Evolutionary conservation across 1,284 basidiomycete species (phyloP).

Genomic region (Butyriboletus appendiculatus): DNA sequence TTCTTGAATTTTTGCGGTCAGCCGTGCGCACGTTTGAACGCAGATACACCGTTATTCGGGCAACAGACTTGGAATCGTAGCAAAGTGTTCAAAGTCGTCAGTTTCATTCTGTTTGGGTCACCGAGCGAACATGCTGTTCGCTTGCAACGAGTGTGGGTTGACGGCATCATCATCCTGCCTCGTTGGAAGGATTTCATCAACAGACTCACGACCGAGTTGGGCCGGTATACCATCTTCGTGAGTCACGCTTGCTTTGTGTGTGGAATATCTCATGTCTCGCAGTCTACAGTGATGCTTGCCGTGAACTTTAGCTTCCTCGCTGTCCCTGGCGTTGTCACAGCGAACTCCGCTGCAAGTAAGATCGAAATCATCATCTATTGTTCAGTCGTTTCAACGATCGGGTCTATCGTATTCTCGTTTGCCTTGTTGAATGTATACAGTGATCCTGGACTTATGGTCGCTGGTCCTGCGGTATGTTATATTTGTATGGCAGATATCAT

Average conservation of each 20-base stretch:
- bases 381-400: conserved; percentile 14
- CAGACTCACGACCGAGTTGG: conserved; percentile 50
- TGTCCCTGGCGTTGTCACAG: conserved; percentile 8
- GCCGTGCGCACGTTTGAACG: conserved; percentile 15
- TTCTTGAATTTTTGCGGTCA: conserved; percentile 20
- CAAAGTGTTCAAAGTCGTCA: conserved; percentile 1
- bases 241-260: conserved; percentile 13
- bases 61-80: conserved; percentile 13
- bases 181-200: conserved; percentile 38
- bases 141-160: conserved; percentile 25
- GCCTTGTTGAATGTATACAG: conserved; percentile 20
- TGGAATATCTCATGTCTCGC: not conserved
- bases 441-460: conserved; percentile 8
- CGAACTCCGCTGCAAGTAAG: not conserved
- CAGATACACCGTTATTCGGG: conserved; percentile 8
- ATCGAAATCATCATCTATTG: conserved; percentile 17
- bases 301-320: conserved; percentile 22
- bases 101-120: conserved; percentile 15
- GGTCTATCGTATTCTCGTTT: conserved; percentile 22
- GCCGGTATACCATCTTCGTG: conserved; percentile 51
- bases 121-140: conserved; percentile 13
- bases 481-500: not conserved
- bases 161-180: conserved; percentile 24
- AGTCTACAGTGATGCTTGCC: conserved; percentile 28
- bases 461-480: conserved; percentile 17